Evolutionary conservation across 305 asterid genomes (phyloP).

Genomic region (Solanum chacoense): DNA sequence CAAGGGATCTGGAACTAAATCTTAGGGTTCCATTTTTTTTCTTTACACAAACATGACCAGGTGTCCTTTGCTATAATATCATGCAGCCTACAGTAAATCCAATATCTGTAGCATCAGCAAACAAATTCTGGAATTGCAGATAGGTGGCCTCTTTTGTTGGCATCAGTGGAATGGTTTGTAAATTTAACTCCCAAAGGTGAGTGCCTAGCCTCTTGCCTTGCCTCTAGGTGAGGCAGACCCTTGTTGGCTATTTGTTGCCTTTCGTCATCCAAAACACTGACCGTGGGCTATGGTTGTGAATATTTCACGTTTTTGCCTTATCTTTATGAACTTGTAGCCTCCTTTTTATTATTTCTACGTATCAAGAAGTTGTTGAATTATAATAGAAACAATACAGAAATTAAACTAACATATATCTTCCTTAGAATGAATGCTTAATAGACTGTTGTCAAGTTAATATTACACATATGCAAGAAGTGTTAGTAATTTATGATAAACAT

Average conservation of each 20-base stretch:
- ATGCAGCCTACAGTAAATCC: neutral
- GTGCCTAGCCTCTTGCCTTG: neutral
- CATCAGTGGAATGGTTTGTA: neutral
- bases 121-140: neutral
- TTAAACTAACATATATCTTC: neutral
- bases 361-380: neutral
- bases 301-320: neutral
- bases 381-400: neutral
- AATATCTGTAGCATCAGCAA: neutral
- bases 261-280: neutral
- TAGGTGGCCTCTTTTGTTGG: neutral
- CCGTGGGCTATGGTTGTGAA: neutral
- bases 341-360: neutral
- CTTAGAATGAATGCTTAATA: neutral
- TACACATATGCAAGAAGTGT: neutral
- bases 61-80: neutral
- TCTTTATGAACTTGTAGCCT: neutral
- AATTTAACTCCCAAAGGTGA: neutral
- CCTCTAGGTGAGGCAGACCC: neutral
- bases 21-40: neutral
- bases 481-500: neutral
- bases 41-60: neutral
- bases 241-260: neutral
- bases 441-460: neutral
- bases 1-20: neutral